phyloP scores from a whole-genome alignment of 2,329 filamentous ascomycete species.

The Claviceps citrina region DNA sequence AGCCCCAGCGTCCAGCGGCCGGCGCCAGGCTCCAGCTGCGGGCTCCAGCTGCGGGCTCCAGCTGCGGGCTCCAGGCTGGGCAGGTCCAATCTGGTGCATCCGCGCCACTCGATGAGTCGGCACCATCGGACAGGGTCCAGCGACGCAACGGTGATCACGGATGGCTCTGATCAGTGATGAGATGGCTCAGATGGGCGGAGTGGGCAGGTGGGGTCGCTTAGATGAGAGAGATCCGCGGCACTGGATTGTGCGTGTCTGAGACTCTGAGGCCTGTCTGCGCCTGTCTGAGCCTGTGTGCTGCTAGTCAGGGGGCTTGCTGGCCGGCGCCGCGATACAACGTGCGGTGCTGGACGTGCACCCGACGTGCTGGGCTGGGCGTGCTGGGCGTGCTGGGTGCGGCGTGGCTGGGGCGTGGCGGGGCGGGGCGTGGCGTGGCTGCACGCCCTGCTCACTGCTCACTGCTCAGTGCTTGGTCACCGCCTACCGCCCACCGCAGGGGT shows the following conservation, averaged over 20 bases:
- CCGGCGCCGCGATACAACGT: conserved; percentile 11
- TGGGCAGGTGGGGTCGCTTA: conserved; percentile 8
- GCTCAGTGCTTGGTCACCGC: too few relatives aligned
- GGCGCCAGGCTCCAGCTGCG: too few relatives aligned
- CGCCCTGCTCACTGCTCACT: not conserved
- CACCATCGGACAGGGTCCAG: conserved; percentile 6
- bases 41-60: too few relatives aligned
- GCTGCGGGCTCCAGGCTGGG: not conserved
- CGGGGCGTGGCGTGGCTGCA: not conserved
- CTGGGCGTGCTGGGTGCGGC: too few relatives aligned
- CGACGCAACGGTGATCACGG: not conserved
- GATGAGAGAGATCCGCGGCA: conserved; percentile 17
- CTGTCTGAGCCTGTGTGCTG: conserved; percentile 12
- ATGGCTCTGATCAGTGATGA: too few relatives aligned
- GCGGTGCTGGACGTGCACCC: too few relatives aligned
- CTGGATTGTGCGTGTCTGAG: too few relatives aligned
- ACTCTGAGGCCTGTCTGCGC: too few relatives aligned
- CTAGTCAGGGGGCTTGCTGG: conserved; percentile 12
- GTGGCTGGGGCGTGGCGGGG: too few relatives aligned
- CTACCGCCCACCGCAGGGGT: not conserved
- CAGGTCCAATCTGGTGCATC: not conserved
- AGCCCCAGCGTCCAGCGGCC: too few relatives aligned
- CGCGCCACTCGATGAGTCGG: not conserved
- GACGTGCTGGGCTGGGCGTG: conserved; percentile 4
- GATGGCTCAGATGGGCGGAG: conserved; percentile 10